Conservation (phyloP, 2,329 filamentous ascomycete genomes). For the Cadophora gregata region DNA sequence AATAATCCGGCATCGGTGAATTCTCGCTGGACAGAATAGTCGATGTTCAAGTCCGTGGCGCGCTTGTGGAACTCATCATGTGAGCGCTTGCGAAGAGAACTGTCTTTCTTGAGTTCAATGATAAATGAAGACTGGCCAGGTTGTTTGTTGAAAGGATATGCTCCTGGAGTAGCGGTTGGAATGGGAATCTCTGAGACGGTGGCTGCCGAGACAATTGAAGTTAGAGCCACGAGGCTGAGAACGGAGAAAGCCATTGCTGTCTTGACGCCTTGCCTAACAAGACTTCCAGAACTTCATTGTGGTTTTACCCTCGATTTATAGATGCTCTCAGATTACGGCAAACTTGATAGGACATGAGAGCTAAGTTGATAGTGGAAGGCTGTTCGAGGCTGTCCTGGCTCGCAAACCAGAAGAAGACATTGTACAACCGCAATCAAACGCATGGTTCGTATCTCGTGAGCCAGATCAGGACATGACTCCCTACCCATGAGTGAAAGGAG, state of each 20-base stretch:
- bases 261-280: not conserved
- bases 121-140: not conserved
- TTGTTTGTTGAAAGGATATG: not conserved
- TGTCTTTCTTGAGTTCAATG: not conserved
- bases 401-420: not conserved
- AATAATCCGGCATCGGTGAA: not conserved
- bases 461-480: not conserved
- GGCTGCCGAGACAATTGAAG: not conserved
- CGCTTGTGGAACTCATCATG: not conserved
- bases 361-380: not conserved
- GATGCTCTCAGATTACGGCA: not conserved
- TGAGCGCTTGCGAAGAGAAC: not conserved
- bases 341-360: not conserved
- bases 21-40: constrained; percentile 1
- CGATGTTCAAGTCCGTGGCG: not conserved
- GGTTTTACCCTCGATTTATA: not conserved
- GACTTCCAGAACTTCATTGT: too few species aligned
- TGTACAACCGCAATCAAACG: not conserved
- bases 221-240: not conserved
- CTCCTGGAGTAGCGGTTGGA: not conserved
- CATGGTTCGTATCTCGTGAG: constrained; percentile 1
- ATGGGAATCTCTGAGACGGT: not conserved
- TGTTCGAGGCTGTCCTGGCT: not conserved
- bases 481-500: not conserved
- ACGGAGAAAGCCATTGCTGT: not conserved